Evolutionary conservation across 78 protist genomes (phyloP).

Genomic region (Planoprotostelium fungivorum): DNA sequence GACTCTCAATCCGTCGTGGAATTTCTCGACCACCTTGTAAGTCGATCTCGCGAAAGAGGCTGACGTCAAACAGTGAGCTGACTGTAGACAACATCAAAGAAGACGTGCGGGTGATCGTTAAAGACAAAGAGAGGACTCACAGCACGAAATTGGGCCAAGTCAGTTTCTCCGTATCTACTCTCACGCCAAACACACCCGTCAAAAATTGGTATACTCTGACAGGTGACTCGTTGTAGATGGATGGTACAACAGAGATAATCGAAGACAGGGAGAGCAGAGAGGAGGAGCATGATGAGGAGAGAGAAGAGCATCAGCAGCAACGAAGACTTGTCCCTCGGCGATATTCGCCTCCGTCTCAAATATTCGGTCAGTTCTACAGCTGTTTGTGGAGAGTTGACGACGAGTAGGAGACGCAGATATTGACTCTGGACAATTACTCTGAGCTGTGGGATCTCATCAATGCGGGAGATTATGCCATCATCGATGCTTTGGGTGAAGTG

Average conservation of each 20-base stretch:
- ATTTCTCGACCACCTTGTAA: background rate
- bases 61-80: background rate
- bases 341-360: conserved; percentile 36
- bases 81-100: background rate
- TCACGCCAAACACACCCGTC: background rate
- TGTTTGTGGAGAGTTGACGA: background rate
- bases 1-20: background rate
- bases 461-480: conserved; percentile 5
- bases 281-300: conserved; percentile 18
- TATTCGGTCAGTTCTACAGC: conserved; percentile 7
- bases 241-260: background rate
- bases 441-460: conserved; percentile 17
- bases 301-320: conserved; percentile 9
- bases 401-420: conserved; percentile 23
- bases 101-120: background rate
- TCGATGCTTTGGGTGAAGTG: conserved; percentile 26
- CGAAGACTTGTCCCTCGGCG: no score
- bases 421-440: conserved; percentile 24
- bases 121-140: background rate
- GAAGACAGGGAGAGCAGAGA: background rate
- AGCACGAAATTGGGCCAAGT: background rate
- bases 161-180: background rate
- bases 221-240: background rate
- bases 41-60: background rate
- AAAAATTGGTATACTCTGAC: background rate